Base-by-base conservation (phyloP, 2,329 filamentous ascomycete species). In the Penicillium nordicum region DNA sequence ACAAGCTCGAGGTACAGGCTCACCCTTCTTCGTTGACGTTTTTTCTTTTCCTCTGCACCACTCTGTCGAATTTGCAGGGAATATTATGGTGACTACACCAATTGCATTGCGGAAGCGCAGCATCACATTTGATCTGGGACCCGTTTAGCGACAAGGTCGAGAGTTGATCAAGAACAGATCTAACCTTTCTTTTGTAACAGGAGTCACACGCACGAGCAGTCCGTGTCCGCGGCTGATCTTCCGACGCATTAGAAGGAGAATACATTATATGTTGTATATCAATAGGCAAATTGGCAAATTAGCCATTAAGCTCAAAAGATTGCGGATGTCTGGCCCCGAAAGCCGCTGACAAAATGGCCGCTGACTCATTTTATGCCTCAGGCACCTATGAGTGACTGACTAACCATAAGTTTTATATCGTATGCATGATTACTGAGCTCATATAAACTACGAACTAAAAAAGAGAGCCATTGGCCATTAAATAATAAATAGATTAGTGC, bases 51-150 rank as follows among this genome's bases (percentile, higher is more conserved):
- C 68, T 63, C 27, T 60, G 64, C 29, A 68, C 58, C 10, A 63
- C 62, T 55, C 73, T 59, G 29, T 69, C 72, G 62, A 80, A 82
- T 8, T 78, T 81, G 65, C 80, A 82, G 18, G 72, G 64, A 21
- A 79, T 70, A 52, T 73, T 67, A 59, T 81, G 79, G 64, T 81
- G 78, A 48, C 70, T 72, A 62, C 79, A 82, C 79, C 79, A 82
- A 64, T 82, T 78, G 67, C 79, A 82, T 47, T 73, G 70, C 4
- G 76, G 75, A 10, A 70, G 57, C 16, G 70, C 71, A 2, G 70
- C 72, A 62, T 80, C 79, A 59, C 80, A 82, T 72, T 81, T 80
- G 57, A 82, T 82, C 78, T 80, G n/a, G 10, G n/a, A 34, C 23
- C 14, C 16, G 18, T 34, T 53, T 14, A 58, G 41, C 27, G 25